phyloP scores from a whole-genome alignment of 306 rosid species.

The Acacia melanoxylon region DNA sequence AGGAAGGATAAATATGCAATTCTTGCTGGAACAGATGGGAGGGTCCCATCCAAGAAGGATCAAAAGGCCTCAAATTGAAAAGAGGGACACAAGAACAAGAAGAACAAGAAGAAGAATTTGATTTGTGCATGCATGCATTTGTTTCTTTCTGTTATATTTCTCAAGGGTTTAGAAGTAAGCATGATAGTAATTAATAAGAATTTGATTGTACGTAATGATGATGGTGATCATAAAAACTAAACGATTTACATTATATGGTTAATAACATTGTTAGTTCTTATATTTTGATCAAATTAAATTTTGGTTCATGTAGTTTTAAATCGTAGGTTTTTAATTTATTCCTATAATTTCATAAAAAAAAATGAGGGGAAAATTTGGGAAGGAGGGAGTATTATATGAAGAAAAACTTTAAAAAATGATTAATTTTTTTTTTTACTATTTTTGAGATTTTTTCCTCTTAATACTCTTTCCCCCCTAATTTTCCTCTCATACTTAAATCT shows the following conservation, averaged over 20 bases:
- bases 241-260: background rate
- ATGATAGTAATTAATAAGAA: slow-evolving; percentile 25
- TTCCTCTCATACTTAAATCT: no score
- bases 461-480: no score
- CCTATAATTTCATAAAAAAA: no score
- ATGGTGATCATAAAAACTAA: slow-evolving; percentile 8
- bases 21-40: slow-evolving; percentile 91
- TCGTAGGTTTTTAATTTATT: no score
- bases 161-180: slow-evolving; percentile 5
- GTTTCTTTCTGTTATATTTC: background rate
- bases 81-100: background rate
- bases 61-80: slow-evolving; percentile 21
- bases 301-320: no score
- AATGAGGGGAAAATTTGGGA: no score
- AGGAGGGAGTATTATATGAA: no score
- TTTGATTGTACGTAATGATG: slow-evolving; percentile 29
- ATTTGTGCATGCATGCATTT: background rate
- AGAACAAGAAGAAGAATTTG: background rate
- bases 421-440: no score
- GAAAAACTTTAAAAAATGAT: no score
- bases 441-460: no score
- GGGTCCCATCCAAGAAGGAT: slow-evolving; percentile 50
- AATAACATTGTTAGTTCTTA: no score
- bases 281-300: no score
- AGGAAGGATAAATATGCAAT: slow-evolving; percentile 87